Base-by-base conservation (phyloP, 1,284 basidiomycete genomes). In the Pseudozyma sp. region DNA sequence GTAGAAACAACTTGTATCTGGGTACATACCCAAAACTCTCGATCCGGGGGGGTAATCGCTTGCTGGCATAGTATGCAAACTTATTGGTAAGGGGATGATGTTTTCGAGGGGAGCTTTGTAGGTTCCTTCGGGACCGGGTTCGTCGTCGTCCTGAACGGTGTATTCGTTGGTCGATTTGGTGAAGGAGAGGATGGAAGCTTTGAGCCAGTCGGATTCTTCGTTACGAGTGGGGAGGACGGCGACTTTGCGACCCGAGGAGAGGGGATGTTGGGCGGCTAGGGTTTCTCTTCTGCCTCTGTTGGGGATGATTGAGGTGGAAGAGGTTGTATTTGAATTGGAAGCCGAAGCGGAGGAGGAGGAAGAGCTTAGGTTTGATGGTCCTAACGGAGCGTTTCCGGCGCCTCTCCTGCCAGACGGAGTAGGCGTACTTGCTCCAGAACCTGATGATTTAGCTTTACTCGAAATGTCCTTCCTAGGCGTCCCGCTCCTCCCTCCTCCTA, bases 1-100 rank as follows among this genome's bases (percentile, higher is more conserved):
- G 65, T 85, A 85, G 78, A 85, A 85, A 55, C 83, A 85, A 44
- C 76, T 80, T 4, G 83, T 85, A 59, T 85, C 83, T 4, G 83
- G 83, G 38, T 85, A 85, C 61, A 85, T 76, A 3, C 78, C 83
- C n/a, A 85, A 62, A 5, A 85, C 83, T 21, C 79, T 69, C 5
- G 77, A 51, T 2, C 83, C 83, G 5, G 64, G 45, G 1, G 66
- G 39, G 48, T 83, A 85, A 49, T 82, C 80, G 16, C 70, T 56
- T 4, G 77, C 52, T 7, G 83, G 83, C 45, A 85, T 72, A 9
- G 83, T 81, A 11, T 65, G 61, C 2, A 79, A 36, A 18, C 59
- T 77, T 43, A 74, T 72, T 10, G 83, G 83, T 1, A 85, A 66
- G 8, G 83, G 83, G 13, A 82, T 79, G 50, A 85, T 82, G 40